Base-by-base conservation (phyloP, 2,329 filamentous ascomycete genomes). In the Cladosporium sp. region DNA sequence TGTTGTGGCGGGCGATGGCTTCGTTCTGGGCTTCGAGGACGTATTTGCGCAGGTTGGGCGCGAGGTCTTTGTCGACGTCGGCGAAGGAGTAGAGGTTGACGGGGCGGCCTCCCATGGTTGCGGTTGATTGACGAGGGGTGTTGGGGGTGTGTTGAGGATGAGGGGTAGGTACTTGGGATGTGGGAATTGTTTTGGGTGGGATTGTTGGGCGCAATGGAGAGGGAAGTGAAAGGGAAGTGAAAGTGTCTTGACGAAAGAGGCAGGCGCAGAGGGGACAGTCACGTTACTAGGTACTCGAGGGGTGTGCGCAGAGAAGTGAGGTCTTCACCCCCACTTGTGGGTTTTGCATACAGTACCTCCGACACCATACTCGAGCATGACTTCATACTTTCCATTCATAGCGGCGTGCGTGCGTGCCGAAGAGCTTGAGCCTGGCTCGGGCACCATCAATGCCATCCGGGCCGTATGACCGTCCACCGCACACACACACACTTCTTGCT, bases 11-110 rank as follows among this genome's bases (percentile, higher is more conserved):
- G 70, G 84, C 82, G 69, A 98, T 81, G 66, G 93, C 92, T 67
- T 89, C 86, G 74, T 89, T 89, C 80, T 99, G 94, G 74, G 86
- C 88, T 73, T 91, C 86, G 72, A 97, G 85, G 73, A 98, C 83
- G 80, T 96, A 97, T 72, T 87, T 82, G 76, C 93, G 90, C 72
- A 99, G 87, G 69, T 89, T 89, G 39, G 85, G 82, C 23, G 93
- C 91, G 71, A 99, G 88, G 67, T 87, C 83, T 78, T 84, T 84
- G 71, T 88, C 82, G 79, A 95, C 82, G 79, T 84, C 84, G 69
- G 88, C 81, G 80, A 96, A 98, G 71, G 91, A 88, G 84, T 91
- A 96, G 74, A 99, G 90, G 72, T 85, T 86, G 70, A 86, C 73
- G 65, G 75, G 74, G 58, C 75, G 72, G 57, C 75, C 74, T 58